phyloP scores from a whole-genome alignment of 305 asterid genomes.

The Fraxinus nigra region DNA sequence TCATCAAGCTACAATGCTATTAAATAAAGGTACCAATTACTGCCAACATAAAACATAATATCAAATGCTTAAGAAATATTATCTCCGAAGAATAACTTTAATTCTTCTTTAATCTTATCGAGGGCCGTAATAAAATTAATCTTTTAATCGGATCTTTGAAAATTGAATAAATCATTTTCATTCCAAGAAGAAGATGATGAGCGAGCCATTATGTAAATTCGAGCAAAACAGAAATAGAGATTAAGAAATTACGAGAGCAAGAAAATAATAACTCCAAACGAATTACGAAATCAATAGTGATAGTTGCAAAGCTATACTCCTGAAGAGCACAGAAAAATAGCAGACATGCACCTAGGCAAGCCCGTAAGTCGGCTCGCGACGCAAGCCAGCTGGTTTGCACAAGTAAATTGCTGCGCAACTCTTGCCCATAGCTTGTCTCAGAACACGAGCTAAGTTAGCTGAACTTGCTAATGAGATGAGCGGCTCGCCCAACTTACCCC shows the following conservation, averaged over 20 bases:
- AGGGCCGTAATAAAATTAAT: neutral
- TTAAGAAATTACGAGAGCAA: neutral
- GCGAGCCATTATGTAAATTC: neutral
- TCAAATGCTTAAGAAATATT: neutral
- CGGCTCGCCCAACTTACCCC: neutral
- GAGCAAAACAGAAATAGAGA: neutral
- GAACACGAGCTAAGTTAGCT: neutral
- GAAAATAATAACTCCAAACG: neutral
- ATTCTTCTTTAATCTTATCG: neutral
- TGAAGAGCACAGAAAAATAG: neutral
- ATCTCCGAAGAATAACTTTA: neutral
- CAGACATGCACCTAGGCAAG: neutral
- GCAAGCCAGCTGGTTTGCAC: neutral
- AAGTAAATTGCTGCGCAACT: neutral
- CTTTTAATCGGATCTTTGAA: neutral
- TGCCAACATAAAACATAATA: neutral
- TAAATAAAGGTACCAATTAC: neutral
- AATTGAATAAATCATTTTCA: neutral
- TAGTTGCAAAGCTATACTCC: neutral
- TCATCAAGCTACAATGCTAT: no score
- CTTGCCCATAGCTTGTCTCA: neutral
- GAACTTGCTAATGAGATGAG: neutral
- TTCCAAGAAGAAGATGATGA: neutral
- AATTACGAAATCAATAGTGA: neutral
- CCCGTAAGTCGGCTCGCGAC: neutral